Base-by-base conservation (phyloP, 805 yeast genomes). In the Candida anglica region DNA sequence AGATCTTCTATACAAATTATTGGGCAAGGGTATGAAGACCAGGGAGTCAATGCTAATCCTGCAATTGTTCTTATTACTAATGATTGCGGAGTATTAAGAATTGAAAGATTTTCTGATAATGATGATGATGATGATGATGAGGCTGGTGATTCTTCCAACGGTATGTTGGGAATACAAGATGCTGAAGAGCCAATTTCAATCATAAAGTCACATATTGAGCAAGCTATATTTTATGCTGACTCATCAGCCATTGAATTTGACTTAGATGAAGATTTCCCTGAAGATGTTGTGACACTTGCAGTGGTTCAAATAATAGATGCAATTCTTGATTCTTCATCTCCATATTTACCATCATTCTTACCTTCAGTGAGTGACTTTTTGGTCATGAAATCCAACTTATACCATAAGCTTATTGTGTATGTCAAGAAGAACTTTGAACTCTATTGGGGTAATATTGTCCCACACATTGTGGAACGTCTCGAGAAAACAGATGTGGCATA, bases 181-280 rank as follows among this genome's bases (percentile, higher is more conserved):
- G 6, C 11, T 9, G 19, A n/a, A 13, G 7, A 18, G n/a, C 25
- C 36, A n/a, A 14, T 27, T 15, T 13, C 36, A n/a, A 67, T 79
- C 30, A 65, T 85, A 21, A 81, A 80, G 50, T 74, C 86, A 0
- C 89, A 81, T 46, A 75, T 91, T 15, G 93, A 83, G 44, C 97
- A 89, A 56, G 95, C 89, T 0, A 75, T 89, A 1, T 82, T 80
- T 47, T 84, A 76, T 41, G 71, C 77, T 2, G 58, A 65, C 56
- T 49, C 71, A 57, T 27, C 66, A 3, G 71, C 66, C 10, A 57
- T 75, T 3, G 67, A 69, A 6, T 57, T 77, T 36, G 69, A 70
- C 19, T 39, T 53, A 2, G 47, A 52, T 2, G 77, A 70, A 20
- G 54, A 41, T 0, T 25, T 13, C 28, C 19, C 18, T 14, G 39